Conservation (phyloP, 768 basidiomycete genomes). For the Lactifluus rugatus region DNA sequence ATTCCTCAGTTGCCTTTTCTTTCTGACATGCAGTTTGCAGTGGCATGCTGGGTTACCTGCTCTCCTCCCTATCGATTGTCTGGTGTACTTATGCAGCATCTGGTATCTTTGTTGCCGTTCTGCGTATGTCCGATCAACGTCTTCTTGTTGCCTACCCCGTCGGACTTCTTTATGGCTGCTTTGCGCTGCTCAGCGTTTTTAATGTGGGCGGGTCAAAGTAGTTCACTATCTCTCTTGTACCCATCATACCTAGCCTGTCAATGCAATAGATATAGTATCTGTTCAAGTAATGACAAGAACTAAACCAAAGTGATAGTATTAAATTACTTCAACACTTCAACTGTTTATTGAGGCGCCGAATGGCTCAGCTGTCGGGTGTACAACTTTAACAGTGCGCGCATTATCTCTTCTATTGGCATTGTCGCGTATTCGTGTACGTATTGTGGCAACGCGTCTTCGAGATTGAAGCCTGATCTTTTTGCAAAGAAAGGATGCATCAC, state of each 20-base stretch:
- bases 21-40: slow-evolving; percentile 31
- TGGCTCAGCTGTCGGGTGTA: slow-evolving; percentile 65
- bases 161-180: slow-evolving; percentile 88
- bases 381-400: slow-evolving; percentile 65
- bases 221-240: not conserved
- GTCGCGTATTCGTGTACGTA: slow-evolving; percentile 84
- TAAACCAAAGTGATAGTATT: slow-evolving; percentile 3
- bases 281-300: slow-evolving; percentile 22
- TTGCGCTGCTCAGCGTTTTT: slow-evolving; percentile 88
- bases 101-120: slow-evolving; percentile 88
- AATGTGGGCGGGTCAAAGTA: slow-evolving; percentile 35
- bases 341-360: slow-evolving; percentile 6
- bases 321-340: not conserved
- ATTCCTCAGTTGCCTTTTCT: slow-evolving; percentile 4
- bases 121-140: slow-evolving; percentile 92
- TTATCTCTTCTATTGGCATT: slow-evolving; percentile 73
- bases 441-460: slow-evolving; percentile 78
- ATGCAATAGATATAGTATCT: slow-evolving; percentile 14
- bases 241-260: not conserved
- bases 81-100: slow-evolving; percentile 99
- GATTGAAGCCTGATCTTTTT: slow-evolving; percentile 73
- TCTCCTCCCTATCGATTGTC: slow-evolving; percentile 72
- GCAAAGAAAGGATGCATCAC: slow-evolving; percentile 84
- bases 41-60: slow-evolving; percentile 73
- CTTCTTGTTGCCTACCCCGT: slow-evolving; percentile 95